These are phyloP conservation scores for Phanerochaete carnosa DNA, from an alignment of 768 basidiomycete species.

Conservation along the genomic window DNA sequence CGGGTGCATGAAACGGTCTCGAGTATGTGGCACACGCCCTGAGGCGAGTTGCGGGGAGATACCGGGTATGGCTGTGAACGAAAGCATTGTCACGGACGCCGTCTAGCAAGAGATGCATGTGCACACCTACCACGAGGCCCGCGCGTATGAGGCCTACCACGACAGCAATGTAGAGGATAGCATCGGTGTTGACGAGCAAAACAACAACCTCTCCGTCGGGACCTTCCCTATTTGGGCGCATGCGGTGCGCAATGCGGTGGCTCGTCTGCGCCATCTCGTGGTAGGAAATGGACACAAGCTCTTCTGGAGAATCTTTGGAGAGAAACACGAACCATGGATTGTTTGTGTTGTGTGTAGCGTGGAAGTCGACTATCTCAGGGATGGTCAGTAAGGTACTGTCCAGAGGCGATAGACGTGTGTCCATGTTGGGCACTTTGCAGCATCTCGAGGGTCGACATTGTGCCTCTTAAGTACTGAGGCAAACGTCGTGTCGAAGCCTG, in stretches of 20 bases:
- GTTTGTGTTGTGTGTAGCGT: background rate
- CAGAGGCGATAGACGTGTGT: background rate
- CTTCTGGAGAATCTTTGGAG: background rate
- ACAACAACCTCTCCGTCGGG: constrained; percentile 7
- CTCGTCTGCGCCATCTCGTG: constrained; percentile 1
- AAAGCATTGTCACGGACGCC: background rate
- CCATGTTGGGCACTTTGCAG: too few relatives aligned
- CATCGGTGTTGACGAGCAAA: constrained; percentile 6
- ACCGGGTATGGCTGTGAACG: constrained; percentile 30
- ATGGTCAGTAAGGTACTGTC: constrained; percentile 6
- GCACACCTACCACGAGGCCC: constrained; percentile 7
- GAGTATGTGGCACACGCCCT: constrained; percentile 34
- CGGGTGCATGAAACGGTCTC: constrained; percentile 36
- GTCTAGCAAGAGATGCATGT: too few relatives aligned
- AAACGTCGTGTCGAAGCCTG: too few relatives aligned
- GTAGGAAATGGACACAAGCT: background rate
- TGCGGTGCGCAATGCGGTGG: constrained; percentile 6
- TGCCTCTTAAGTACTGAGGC: background rate
- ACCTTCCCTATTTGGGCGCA: constrained; percentile 2
- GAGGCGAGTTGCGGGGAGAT: constrained; percentile 34
- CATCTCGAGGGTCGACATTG: too few relatives aligned
- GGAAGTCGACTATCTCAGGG: constrained; percentile 8
- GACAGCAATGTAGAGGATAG: constrained; percentile 5
- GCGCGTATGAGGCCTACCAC: constrained; percentile 8
- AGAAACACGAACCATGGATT: constrained; percentile 2